phyloP scores from a whole-genome alignment of 352 stramenopile genomes.

The Globisporangium cederbergense region DNA sequence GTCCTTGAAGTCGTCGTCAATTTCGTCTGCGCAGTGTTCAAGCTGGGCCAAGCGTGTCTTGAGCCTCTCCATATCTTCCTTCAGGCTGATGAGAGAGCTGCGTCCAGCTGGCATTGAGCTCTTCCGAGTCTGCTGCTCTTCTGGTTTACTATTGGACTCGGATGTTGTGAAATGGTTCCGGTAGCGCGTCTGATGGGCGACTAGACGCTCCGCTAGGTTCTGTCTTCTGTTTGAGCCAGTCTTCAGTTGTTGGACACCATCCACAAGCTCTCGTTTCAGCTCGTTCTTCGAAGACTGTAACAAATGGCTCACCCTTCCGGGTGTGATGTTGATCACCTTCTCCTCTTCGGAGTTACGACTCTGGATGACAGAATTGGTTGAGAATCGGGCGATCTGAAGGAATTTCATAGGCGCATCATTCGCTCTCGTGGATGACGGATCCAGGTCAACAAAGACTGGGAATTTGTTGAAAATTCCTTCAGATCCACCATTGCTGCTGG shows the following conservation, averaged over 20 bases:
- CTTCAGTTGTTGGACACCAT: not conserved
- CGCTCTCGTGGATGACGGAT: constrained; percentile 2
- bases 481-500: not conserved
- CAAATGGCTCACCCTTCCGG: too few relatives aligned
- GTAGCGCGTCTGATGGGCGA: constrained; percentile 6
- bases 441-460: constrained; percentile 34
- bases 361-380: not conserved
- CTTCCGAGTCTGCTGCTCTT: not conserved
- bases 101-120: constrained; percentile 11
- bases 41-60: constrained; percentile 42
- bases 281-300: not conserved
- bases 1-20: constrained; percentile 58
- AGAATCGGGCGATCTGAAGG: constrained; percentile 32
- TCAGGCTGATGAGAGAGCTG: constrained; percentile 30
- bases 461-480: constrained; percentile 19
- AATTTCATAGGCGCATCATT: constrained; percentile 25
- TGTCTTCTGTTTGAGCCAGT: not conserved
- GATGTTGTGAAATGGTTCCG: constrained; percentile 1
- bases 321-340: not conserved
- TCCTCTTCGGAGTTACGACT: not conserved
- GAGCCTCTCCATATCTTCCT: constrained; percentile 48
- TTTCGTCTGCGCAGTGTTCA: constrained; percentile 44
- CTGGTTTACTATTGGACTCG: not conserved
- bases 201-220: not conserved
- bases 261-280: not conserved